Evolutionary conservation across 768 basidiomycete genomes (phyloP), one percentile per base, ranked within the genome.

Genomic region (Amanita rimosa): DNA sequence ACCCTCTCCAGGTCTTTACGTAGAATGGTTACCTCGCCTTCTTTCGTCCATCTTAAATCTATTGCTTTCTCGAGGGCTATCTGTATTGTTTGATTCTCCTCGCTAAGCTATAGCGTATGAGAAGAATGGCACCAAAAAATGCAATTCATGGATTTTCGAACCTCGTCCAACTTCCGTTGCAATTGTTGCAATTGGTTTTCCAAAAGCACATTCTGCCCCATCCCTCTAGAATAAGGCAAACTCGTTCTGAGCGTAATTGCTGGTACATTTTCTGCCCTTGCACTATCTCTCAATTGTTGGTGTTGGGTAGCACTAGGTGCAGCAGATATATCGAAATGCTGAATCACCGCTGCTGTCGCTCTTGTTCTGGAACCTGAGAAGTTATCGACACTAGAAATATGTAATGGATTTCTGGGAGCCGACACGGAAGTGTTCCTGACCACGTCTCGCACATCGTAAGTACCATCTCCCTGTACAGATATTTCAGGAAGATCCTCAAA

Each of bases 1-100:
- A 83, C 86, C 72, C 81, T 83, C 55, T 85, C 81, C 8, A 83
- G 73, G n/a, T 63, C 73, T 54, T 76, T 77, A 54, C 85, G 69
- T 44, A 89, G 59, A 35, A 82, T 76, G 13, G 71, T 71, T 5
- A 83, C 83, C 65, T 89, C 85, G 4, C 86, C 86, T 26, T 83
- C 79, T 57, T 80, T 85, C 27, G 69, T 63, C 35, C 77, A 67
- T 52, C 72, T 78, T 6, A 66, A 69, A 41, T 78, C 72, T 42
- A 67, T 60, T 3, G 77, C 77, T 34, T 68, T 67, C 51, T 72
- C 66, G 41, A 80, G 59, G 1, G 70, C 68, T 21, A 60, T 52
- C 48, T 72, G 71, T 16, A 76, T 66, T 50, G 67, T 64, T 34
- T 64, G 58, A 55, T 83, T 77, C 53, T 73, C 67, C 58, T 68